A percentile compares a stretch with the other conserved stretches of the same genome.
These are phyloP conservation scores for Aspergillus sp. DNA, from an alignment of 2,329 filamentous ascomycete genomes.

Conservation along the genomic window DNA sequence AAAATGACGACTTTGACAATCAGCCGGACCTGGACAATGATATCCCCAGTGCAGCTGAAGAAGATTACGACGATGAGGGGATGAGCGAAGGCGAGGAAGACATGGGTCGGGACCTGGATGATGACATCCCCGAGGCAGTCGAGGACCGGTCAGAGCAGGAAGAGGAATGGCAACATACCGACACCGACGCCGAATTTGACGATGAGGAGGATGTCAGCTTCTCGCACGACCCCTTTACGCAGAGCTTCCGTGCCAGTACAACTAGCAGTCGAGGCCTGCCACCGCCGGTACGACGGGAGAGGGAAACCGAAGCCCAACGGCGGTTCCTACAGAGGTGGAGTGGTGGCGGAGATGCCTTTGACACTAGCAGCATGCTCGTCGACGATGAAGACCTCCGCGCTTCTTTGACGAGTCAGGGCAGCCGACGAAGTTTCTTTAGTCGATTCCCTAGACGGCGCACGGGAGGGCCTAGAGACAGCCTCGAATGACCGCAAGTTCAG, in stretches of 20 bases:
- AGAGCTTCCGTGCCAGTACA: constrained; percentile 37
- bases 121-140: constrained; percentile 65
- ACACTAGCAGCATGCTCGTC: constrained; percentile 37
- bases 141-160: constrained; percentile 48
- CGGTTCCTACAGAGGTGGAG: constrained; percentile 43
- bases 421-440: constrained; percentile 36
- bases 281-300: constrained; percentile 26
- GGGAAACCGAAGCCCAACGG: constrained; percentile 44
- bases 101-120: constrained; percentile 71
- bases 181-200: constrained; percentile 66
- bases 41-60: constrained; percentile 57
- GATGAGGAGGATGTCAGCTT: constrained; percentile 42
- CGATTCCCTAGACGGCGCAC: constrained; percentile 43
- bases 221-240: constrained; percentile 27
- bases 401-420: constrained; percentile 36
- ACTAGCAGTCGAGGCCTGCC: constrained; percentile 36
- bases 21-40: constrained; percentile 59
- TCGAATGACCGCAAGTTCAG: constrained; percentile 45
- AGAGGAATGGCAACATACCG: constrained; percentile 73
- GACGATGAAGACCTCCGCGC: constrained; percentile 39
- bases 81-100: constrained; percentile 52
- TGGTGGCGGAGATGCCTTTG: constrained; percentile 38
- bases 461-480: constrained; percentile 51
- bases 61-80: constrained; percentile 41
- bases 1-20: constrained; percentile 46